Evolutionary conservation across 1,284 basidiomycete genomes (phyloP), one percentile per base, ranked within the genome.

Genomic region (Gymnopus androsaceus): DNA sequence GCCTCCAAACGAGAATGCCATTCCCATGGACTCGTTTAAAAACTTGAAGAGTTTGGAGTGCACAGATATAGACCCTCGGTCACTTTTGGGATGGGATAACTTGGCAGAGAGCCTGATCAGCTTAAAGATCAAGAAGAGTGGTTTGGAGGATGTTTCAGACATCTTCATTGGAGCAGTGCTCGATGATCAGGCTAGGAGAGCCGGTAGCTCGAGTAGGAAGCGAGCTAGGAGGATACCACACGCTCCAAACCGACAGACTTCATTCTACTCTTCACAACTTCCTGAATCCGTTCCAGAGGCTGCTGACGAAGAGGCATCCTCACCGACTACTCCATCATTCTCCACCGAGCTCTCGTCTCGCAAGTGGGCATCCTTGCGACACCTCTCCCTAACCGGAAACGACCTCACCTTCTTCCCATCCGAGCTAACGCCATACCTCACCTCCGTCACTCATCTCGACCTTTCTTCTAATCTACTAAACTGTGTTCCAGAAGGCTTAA

Each of bases 381-480:
- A 90, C 64, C 79, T 95, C 9, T 90, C 82, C n/a, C 79, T 96
- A 3, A 75, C 90, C 23, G 87, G 92, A 69, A 95, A 95, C 66
- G 80, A 84, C 12, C 78, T 96, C 57, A 94, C 94, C 5, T 94
- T 92, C 70, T 74, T 96, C 55, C 88, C 93, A 19, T 71, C 83
- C 17, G 78, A 90, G 14, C 79, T 89, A 1, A 82, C 96, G 36
- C 81, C 85, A 1, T 80, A 84, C 62, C 82, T 95, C 49, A 82
- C 84, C 21, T 83, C 86, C 12, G 74, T 98, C 38, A 91, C 90
- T 0, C 90, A 95, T 67, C 87, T 97, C 59, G 94, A 95, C 69
- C 80, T 95, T 25, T 95, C 93, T 23, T 89, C 90, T 52, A 95
- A 95, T 64, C 84, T 98, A 8, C 84, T 99, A 41, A 85, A 94